Conservation (phyloP, 352 stramenopile genomes). For the Globisporangium cystogenes region DNA sequence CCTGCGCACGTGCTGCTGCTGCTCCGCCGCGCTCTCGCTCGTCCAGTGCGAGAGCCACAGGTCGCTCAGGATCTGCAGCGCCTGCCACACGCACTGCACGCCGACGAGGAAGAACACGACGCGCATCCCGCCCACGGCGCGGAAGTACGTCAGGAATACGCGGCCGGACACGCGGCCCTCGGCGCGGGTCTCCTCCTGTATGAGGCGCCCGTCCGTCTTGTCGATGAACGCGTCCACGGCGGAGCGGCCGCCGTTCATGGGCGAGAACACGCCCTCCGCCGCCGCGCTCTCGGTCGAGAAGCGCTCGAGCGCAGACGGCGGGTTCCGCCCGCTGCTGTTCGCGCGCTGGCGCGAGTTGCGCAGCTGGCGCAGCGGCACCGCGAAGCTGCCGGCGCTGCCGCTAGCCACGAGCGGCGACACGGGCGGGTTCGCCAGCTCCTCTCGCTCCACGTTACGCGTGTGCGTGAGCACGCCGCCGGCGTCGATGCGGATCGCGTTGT, state of each 20-base stretch:
- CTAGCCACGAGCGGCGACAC: constrained; percentile 31
- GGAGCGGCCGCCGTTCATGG: constrained; percentile 20
- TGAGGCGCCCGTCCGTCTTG: constrained; percentile 8
- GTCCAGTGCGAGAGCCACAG: constrained; percentile 93
- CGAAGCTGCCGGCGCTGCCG: constrained; percentile 1
- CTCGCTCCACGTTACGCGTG: constrained; percentile 34
- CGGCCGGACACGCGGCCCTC: constrained; percentile 27
- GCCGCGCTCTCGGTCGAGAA: constrained; percentile 20
- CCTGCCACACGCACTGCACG: constrained; percentile 81
- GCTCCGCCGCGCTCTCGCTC: constrained; percentile 57
- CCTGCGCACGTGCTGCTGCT: constrained; percentile 69
- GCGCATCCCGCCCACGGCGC: constrained; percentile 34
- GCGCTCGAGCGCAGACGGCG: constrained; percentile 15
- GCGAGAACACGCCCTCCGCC: constrained; percentile 26
- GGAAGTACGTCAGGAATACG: constrained; percentile 45
- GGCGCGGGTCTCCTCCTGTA: constrained; percentile 25
- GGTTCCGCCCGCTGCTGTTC: not conserved
- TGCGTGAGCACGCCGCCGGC: constrained; percentile 34
- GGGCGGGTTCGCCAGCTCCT: constrained; percentile 21
- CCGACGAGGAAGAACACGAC: constrained; percentile 37
- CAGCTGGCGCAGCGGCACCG: not conserved
- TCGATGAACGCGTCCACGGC: constrained; percentile 30
- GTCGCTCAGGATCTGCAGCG: constrained; percentile 80
- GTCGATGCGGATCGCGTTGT: constrained; percentile 49
- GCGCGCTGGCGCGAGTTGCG: constrained; percentile 6